Evolutionary conservation across 2,329 filamentous ascomycete species (phyloP), one percentile per base, ranked within the genome.

Genomic region (Orbilia brochopaga): DNA sequence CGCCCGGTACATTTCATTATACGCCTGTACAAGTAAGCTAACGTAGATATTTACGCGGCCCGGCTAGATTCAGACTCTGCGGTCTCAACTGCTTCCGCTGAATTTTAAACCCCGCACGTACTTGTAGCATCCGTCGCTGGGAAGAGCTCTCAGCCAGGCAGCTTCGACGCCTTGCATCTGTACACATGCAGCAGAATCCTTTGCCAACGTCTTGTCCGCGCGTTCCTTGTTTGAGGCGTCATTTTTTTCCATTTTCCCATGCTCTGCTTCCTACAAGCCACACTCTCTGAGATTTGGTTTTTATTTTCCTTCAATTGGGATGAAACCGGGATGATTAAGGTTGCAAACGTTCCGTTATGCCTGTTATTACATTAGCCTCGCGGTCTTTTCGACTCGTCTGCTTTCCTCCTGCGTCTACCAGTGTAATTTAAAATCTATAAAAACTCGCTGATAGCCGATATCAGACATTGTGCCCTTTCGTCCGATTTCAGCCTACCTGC

Each of bases 61-160:
- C 46, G 44, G 44, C 19, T 60, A 70, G 66, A 56, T 76, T 76
- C 37, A 73, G 74, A 35, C 62, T 74, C 46, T 77, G 76, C 59
- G 75, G 76, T 6, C 66, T 77, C 46, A 77, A 75, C 60, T 77
- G 76, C 60, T 77, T 77, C 69, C 74, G 73, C 61, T 77, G 73
- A 61, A 50, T 27, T 4, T 51, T 3, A 42, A 42, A 42, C 37
- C 37, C 11, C 37, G 37, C 37, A 42, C n/a, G 15, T 6, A 8
- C 8, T 3, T 8, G 27, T 32, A 3, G 27, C 8, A 8, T 32
- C 4, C 27, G 27, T 32, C 27, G 27, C 8, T 8, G 27, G 27
- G 4, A 32, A 32, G 27, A 32, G 27, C 27, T 32, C 27, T 32
- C 27, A 32, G 27, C 4, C 27, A 32, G 27, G 27, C 27, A 32